Evolutionary conservation across 2,329 filamentous ascomycete species (phyloP), one percentile per base, ranked within the genome.

Genomic region (Fusarium oligoseptatum): DNA sequence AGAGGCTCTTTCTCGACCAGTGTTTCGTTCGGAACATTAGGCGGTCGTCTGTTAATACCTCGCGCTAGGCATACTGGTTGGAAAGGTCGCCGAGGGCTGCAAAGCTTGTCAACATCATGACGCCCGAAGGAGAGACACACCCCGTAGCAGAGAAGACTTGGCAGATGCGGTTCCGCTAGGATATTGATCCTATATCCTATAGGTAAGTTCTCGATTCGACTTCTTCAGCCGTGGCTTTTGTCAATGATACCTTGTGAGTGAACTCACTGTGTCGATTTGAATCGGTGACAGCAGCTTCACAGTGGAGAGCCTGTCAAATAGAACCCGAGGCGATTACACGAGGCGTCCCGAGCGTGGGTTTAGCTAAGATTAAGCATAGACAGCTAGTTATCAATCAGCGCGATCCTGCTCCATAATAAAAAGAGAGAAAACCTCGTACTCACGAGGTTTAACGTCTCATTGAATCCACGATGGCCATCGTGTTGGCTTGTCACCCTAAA

Each of bases 291-390:
- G 15, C 48, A 32, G 29, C 29, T 32, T 32, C 14, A 6, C 48
- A 20, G 48, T 52, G 48, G 27, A 32, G 27, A 52, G 24, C 24
- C 27, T 32, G 32, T 29, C 48, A 11, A 52, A 32, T 52, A 29
- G 27, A 29, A 20, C 9, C 48, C 48, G 15, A 52, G 27, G 4
- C 48, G 27, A 32, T 52, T 32, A 52, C 48, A 52, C 10, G 27
- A 52, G 48, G 48, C 27, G 48, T 52, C 17, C 48, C 48, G 48
- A 52, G 27, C 48, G 48, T 52, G 48, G 48, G 48, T 52, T 52
- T 32, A 48, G 43, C 43, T 48, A 52, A 52, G 48, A 52, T 52
- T 32, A 52, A 52, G 48, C 48, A 52, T 52, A 52, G 48, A 52
- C 48, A 52, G 27, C 48, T 52, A 52, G 48, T 52, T 32, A 32